These are phyloP conservation scores for Monosporascus cannonballus DNA, from an alignment of 2,329 filamentous ascomycete genomes.

Conservation along the genomic window DNA sequence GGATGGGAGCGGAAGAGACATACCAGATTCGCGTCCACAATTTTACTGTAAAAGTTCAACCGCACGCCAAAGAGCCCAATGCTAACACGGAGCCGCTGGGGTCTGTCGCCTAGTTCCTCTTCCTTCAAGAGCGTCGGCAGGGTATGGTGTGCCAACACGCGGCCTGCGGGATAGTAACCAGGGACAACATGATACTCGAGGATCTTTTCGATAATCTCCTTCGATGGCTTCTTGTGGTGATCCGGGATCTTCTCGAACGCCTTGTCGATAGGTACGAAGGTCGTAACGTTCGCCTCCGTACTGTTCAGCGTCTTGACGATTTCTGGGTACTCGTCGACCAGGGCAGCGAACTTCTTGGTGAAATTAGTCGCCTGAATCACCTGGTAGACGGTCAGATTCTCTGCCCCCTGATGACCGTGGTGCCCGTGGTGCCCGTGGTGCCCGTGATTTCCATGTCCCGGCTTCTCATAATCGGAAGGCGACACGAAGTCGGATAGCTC, in stretches of 20 bases:
- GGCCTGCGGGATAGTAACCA: conserved; percentile 58
- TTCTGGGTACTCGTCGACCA: conserved; percentile 68
- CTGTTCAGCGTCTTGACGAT: conserved; percentile 69
- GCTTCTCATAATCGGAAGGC: conserved; percentile 1
- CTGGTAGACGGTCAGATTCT: conserved; percentile 73
- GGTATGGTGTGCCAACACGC: conserved; percentile 65
- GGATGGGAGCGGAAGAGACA: conserved; percentile 19
- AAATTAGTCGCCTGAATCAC: conserved; percentile 70
- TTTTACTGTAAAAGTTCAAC: conserved; percentile 71
- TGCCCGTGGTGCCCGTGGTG: conserved; percentile 18
- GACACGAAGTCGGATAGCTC: conserved; percentile 15
- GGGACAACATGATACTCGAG: conserved; percentile 70
- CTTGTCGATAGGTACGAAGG: conserved; percentile 73
- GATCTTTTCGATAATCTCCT: conserved; percentile 63
- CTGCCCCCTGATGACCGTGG: conserved; percentile 29
- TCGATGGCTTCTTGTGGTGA: conserved; percentile 53
- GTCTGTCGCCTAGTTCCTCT: conserved; percentile 52
- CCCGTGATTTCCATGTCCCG: conserved; percentile 6
- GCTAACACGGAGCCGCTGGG: conserved; percentile 68
- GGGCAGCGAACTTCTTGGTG: conserved; percentile 68
- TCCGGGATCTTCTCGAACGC: conserved; percentile 62
- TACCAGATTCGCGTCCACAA: conserved; percentile 67
- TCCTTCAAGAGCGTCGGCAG: conserved; percentile 63
- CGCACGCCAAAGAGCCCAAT: conserved; percentile 56
- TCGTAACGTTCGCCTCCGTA: conserved; percentile 67